Percentiles rank a stretch among this genome's conserved stretches.
Evolutionary conservation across 2,329 filamentous ascomycete species (phyloP).

Genomic region (Ilyonectria robusta): DNA sequence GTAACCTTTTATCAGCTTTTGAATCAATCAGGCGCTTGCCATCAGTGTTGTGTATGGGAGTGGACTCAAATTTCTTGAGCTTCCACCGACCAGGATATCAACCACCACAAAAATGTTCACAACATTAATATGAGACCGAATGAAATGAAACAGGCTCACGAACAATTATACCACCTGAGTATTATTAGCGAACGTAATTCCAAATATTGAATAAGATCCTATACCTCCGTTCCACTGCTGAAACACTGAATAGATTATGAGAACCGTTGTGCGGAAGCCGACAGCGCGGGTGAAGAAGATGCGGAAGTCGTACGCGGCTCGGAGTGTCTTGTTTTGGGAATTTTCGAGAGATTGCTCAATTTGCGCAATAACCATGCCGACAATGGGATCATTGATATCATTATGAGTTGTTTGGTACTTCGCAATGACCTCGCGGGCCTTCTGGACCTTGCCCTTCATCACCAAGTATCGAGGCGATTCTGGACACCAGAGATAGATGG

Average conservation of each 20-base stretch:
- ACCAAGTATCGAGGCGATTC: constrained; percentile 44
- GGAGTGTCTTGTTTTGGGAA: constrained; percentile 18
- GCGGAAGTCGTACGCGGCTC: constrained; percentile 39
- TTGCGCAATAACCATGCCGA: constrained; percentile 36
- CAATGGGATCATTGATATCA: constrained; percentile 39
- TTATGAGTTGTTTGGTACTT: constrained; percentile 38
- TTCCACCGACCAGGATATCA: not conserved
- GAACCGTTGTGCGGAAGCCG: constrained; percentile 32
- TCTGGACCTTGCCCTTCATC: constrained; percentile 41
- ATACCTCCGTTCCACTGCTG: constrained; percentile 38
- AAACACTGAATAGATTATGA: constrained; percentile 38
- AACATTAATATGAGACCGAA: no score
- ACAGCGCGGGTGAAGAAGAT: constrained; percentile 40
- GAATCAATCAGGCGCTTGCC: not conserved
- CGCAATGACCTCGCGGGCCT: constrained; percentile 38
- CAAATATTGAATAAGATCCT: no score
- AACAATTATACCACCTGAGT: no score
- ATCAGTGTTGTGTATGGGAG: not conserved
- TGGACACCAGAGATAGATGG: constrained; percentile 42
- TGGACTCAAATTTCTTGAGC: not conserved
- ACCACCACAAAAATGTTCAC: not conserved
- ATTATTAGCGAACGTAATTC: no score
- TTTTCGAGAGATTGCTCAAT: constrained; percentile 43
- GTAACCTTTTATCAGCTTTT: not conserved
- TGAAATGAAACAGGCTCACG: no score